Evolutionary conservation across 78 protist genomes (phyloP).

Genomic region (Dictyostelium discoideum): dicty_2.7 NC_007088.5:4307501-4308000

Average conservation of each 20-base stretch:
- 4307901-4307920: not conserved
- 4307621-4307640: not conserved
- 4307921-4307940: not conserved
- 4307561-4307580: constrained; percentile 44
- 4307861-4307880: constrained; percentile 42
- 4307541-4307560: constrained; percentile 16
- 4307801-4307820: not conserved
- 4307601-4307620: not conserved
- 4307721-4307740: not conserved
- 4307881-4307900: constrained; percentile 55
- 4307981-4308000: too few species aligned
- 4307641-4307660: constrained; percentile 6
- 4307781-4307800: not conserved
- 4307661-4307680: constrained; percentile 33
- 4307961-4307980: not conserved
- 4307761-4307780: not conserved
- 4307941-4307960: not conserved
- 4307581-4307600: constrained; percentile 24
- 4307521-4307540: not conserved
- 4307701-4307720: constrained; percentile 9
- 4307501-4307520: constrained; percentile 3
- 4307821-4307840: constrained; percentile 26
- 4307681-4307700: constrained; percentile 47
- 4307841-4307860: constrained; percentile 22
- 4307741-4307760: not conserved